These are phyloP conservation scores for Ophiocordyceps australis DNA, from an alignment of 2,329 filamentous ascomycete species.

Conservation along the genomic window DNA sequence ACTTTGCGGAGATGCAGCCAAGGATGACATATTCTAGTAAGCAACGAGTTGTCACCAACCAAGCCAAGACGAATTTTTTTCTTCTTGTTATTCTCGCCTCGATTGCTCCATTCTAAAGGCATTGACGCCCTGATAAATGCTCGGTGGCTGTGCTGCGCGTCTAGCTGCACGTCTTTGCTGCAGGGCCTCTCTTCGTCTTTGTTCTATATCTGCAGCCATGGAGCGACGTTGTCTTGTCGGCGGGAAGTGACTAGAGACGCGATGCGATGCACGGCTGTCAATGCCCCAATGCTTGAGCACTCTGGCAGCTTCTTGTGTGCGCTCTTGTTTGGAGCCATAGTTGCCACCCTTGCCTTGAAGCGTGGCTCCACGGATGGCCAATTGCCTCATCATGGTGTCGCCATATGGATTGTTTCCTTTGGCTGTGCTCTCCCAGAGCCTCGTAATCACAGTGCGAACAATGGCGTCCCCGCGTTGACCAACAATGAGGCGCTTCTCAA, in stretches of 20 bases:
- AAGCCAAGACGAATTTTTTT: background rate
- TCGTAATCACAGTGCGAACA: too few relatives aligned
- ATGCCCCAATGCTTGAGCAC: background rate
- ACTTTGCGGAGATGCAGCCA: too few relatives aligned
- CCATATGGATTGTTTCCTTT: constrained; percentile 5
- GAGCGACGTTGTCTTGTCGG: too few relatives aligned
- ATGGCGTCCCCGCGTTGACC: constrained; percentile 1
- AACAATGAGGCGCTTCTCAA: constrained; percentile 4
- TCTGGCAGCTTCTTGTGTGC: background rate
- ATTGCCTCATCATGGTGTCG: constrained; percentile 10
- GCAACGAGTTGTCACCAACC: background rate
- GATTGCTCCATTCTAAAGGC: constrained; percentile 6
- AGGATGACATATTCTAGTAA: background rate
- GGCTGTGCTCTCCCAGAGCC: too few relatives aligned
- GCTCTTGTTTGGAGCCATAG: constrained; percentile 1
- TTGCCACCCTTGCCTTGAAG: constrained; percentile 4
- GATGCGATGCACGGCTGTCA: background rate
- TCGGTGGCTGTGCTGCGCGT: constrained; percentile 1
- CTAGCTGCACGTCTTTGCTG: constrained; percentile 1
- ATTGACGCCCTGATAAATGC: constrained; percentile 10
- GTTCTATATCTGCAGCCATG: background rate
- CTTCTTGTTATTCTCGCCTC: background rate
- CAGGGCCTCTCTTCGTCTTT: constrained; percentile 1
- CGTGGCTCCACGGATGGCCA: constrained; percentile 9
- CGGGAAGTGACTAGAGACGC: background rate